phyloP scores from a whole-genome alignment of 192 early-diverging fungal genomes.

The Phycomyces nitens region DNA sequence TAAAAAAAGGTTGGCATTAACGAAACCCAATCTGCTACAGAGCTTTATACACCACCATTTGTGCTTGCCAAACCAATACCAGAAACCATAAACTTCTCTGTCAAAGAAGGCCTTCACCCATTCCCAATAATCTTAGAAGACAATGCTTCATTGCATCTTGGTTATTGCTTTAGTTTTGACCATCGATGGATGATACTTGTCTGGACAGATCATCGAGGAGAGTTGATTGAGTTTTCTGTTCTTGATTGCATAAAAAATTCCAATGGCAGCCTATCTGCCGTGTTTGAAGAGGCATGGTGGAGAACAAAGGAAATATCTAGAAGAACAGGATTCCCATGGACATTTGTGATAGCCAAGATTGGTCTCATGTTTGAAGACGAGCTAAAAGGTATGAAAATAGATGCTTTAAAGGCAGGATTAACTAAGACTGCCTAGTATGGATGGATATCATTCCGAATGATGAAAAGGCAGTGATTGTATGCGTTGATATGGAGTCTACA shows the following conservation, averaged over 20 bases:
- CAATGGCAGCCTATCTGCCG: conserved; percentile 4
- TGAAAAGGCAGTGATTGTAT: conserved; percentile 28
- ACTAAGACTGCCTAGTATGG: conserved; percentile 27
- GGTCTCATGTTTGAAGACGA: conserved; percentile 46
- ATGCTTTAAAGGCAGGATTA: conserved; percentile 5
- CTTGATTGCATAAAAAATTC: conserved; percentile 9
- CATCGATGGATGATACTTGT: conserved; percentile 47
- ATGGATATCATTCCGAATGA: conserved; percentile 19
- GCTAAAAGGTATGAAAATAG: conserved; percentile 32
- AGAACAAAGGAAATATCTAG: conserved; percentile 36
- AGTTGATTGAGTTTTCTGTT: conserved; percentile 43
- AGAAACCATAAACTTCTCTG: conserved; percentile 34
- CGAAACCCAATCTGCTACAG: conserved; percentile 15
- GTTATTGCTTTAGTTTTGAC: conserved; percentile 48
- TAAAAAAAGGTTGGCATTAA: conserved; percentile 7
- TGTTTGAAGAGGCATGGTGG: conserved; percentile 45
- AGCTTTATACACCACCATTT: conserved; percentile 46
- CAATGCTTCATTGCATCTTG: conserved; percentile 44
- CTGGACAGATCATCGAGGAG: conserved; percentile 51
- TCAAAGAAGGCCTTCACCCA: conserved; percentile 28
- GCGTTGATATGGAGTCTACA: conserved; percentile 34
- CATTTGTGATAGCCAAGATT: conserved; percentile 48
- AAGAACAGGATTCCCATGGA: conserved; percentile 41
- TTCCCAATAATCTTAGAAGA: conserved; percentile 33
- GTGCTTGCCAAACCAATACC: conserved; percentile 45